Percentiles rank a stretch among this genome's conserved stretches.
phyloP scores from a whole-genome alignment of 2,329 filamentous ascomycete species.

The Fusarium graminum region DNA sequence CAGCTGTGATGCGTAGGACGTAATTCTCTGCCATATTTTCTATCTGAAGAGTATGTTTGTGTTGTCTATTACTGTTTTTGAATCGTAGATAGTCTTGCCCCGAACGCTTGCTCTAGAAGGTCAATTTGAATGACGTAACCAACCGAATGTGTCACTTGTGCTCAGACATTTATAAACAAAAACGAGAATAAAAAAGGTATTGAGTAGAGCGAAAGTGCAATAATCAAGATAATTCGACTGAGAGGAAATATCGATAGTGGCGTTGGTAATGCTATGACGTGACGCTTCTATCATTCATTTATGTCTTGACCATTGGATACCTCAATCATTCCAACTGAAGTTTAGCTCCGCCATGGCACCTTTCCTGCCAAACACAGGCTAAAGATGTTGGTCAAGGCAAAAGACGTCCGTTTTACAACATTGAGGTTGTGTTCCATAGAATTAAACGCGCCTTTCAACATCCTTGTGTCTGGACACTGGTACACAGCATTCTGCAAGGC shows the following conservation, averaged over 20 bases:
- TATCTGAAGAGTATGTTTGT: not conserved
- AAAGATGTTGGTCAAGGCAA: too few relatives aligned
- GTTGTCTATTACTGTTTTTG: not conserved
- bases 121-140: conserved; percentile 34
- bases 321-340: conserved; percentile 21
- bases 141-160: not conserved
- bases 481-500: not conserved
- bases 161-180: not conserved
- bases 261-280: conserved; percentile 43
- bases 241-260: conserved; percentile 9
- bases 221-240: not conserved
- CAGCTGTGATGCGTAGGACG: conserved; percentile 84
- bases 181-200: not conserved
- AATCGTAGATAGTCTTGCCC: not conserved
- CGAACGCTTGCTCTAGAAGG: conserved; percentile 11
- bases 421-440: too few relatives aligned
- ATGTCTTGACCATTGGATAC: conserved; percentile 28
- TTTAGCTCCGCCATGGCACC: conserved; percentile 9
- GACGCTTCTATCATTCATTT: conserved; percentile 31
- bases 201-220: not conserved
- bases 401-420: too few relatives aligned
- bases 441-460: not conserved
- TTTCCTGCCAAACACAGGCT: not conserved
- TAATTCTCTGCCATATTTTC: conserved; percentile 75
- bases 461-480: not conserved